Evolutionary conservation across 441 rosid species (phyloP), one percentile per base, ranked within the genome.

Genomic region (Euphorbia celastroides): DNA sequence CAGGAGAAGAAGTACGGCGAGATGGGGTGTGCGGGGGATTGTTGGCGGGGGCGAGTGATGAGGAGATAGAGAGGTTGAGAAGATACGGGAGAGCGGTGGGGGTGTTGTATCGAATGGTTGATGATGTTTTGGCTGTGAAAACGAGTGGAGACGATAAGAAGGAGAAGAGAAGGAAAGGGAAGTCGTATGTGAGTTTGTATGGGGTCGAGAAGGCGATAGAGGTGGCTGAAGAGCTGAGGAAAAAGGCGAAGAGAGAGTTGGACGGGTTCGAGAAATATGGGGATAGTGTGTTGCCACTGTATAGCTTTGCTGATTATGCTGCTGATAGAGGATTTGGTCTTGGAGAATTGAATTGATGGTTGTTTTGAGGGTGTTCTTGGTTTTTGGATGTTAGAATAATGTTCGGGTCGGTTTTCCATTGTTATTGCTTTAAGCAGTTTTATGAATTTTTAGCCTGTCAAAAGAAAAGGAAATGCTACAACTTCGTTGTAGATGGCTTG

Each of bases 1-100:
- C 94, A 86, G 54, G 94, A 90, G 81, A 93, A 93, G 79, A 93
- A 90, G 64, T 90, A 76, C 36, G 97, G 97, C 25, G 91, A 80
- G 68, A 82, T 93, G 96, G 82, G 85, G 98, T 82, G 8, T 93
- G 97, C 16, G 97, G 97, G 14, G 98, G 97, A 19, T 71, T 93
- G 38, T 66, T 93, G 67, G 98, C 84, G 0, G 98, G 98, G 66
- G 98, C 94, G 7, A 57, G 70, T 23, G 84, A 84, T 36, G 81
- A 81, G 27, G 92, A 93, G 79, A 69, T 93, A 7, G 77, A 75
- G 50, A 74, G 83, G 48, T 73, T 93, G 71, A 72, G 97, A 74
- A 82, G 84, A 67, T 93, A 93, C 36, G 98, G 96, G 17, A 84
- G 90, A 79, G 93, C 94, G 11, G 93, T 93, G 42, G 97, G 96